Conservation (phyloP, 306 rosid genomes). For the Cotoneaster glaucophyllus region DNA sequence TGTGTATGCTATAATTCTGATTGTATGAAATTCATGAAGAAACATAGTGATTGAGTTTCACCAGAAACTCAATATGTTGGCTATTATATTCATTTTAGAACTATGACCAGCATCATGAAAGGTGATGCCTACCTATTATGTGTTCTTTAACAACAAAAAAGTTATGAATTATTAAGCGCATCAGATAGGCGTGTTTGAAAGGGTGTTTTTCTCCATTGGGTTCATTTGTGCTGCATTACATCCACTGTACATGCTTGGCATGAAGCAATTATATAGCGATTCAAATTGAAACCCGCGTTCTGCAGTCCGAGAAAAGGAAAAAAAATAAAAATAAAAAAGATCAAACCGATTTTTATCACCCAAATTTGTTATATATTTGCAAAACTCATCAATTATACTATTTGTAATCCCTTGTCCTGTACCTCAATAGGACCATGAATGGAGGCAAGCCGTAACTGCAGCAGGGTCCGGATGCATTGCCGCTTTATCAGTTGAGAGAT, state of each 20-base stretch:
- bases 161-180: neutral
- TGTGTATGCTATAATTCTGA: neutral
- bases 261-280: neutral
- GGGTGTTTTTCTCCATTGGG: neutral
- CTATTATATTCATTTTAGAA: neutral
- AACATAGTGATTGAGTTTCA: neutral
- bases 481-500: conserved; percentile 91
- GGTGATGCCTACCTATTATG: neutral
- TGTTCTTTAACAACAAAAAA: neutral
- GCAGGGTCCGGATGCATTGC: conserved; percentile 98
- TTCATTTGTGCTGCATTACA: neutral
- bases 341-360: neutral
- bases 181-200: neutral
- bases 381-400: neutral
- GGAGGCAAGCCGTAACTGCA: conserved; percentile 99
- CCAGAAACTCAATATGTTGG: neutral
- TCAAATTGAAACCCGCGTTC: neutral
- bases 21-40: neutral
- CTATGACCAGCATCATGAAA: neutral
- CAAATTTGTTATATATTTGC: conserved; percentile 1
- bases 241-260: neutral
- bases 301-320: neutral
- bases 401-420: conserved; percentile 3
- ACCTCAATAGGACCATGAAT: conserved; percentile 69
- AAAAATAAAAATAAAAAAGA: neutral